Conservation (phyloP, 1,139 yeast genomes). For the Lodderomyces metapsilosis region DNA sequence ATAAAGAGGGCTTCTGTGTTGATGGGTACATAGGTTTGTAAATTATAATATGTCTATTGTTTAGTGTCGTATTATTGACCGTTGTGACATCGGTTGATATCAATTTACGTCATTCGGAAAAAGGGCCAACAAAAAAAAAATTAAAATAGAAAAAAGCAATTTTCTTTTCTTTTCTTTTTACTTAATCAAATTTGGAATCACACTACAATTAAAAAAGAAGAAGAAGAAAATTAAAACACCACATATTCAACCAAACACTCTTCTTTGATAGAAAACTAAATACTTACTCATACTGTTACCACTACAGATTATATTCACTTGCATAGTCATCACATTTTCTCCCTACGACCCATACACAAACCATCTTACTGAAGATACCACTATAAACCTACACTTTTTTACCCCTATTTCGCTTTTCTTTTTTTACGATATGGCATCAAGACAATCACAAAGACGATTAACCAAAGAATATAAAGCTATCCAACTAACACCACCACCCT, state of each 20-base stretch:
- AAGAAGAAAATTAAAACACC: background rate
- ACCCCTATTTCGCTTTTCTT: background rate
- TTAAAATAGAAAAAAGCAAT: background rate
- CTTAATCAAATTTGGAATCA: background rate
- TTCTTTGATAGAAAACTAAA: no score
- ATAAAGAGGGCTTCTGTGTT: background rate
- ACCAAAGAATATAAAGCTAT: conserved; percentile 78
- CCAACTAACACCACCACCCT: conserved; percentile 77
- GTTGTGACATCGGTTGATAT: no score
- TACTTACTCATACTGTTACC: no score
- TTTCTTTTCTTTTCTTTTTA: no score
- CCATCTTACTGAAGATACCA: no score
- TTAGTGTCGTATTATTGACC: no score
- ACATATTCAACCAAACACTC: background rate
- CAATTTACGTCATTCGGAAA: no score
- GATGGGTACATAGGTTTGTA: no score
- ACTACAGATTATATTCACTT: no score
- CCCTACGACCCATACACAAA: no score
- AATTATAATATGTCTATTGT: no score
- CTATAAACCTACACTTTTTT: background rate
- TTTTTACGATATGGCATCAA: conserved; percentile 42
- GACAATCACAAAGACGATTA: conserved; percentile 51
- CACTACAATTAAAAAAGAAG: background rate
- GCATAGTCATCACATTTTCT: no score
- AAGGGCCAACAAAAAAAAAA: background rate